These are phyloP conservation scores for Plasmodium inui DNA, from an alignment of 169 alveolate genomes.

Conservation along the genomic window DNA sequence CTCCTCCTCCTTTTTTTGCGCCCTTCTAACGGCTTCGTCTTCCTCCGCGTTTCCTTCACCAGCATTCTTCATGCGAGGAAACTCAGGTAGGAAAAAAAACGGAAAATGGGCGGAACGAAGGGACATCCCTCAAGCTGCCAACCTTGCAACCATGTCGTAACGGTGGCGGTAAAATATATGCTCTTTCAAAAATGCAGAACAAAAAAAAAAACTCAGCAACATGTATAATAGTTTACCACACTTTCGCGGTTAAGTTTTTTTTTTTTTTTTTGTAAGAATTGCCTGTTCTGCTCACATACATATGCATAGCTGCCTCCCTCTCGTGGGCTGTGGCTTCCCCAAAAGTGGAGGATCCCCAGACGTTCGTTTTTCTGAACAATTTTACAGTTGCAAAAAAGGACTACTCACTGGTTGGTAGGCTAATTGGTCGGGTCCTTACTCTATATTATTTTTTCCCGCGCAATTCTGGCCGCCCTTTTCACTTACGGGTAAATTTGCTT, in stretches of 20 bases:
- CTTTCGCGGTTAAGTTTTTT: neutral
- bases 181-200: neutral
- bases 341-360: neutral
- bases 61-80: neutral
- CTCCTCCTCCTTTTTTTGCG: neutral
- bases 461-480: neutral
- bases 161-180: neutral
- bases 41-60: neutral
- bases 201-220: neutral
- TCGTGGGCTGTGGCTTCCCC: neutral
- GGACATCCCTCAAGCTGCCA: neutral
- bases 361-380: neutral
- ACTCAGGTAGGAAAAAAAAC: neutral
- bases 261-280: no score
- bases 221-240: neutral
- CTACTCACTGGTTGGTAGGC: neutral
- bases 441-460: neutral
- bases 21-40: neutral
- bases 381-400: neutral
- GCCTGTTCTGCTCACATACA: neutral
- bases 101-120: neutral
- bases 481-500: no score
- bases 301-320: neutral
- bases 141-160: neutral
- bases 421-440: neutral